These are phyloP conservation scores for Exophiala xenobiotica DNA, from an alignment of 2,329 filamentous ascomycete species.

Conservation along the genomic window DNA sequence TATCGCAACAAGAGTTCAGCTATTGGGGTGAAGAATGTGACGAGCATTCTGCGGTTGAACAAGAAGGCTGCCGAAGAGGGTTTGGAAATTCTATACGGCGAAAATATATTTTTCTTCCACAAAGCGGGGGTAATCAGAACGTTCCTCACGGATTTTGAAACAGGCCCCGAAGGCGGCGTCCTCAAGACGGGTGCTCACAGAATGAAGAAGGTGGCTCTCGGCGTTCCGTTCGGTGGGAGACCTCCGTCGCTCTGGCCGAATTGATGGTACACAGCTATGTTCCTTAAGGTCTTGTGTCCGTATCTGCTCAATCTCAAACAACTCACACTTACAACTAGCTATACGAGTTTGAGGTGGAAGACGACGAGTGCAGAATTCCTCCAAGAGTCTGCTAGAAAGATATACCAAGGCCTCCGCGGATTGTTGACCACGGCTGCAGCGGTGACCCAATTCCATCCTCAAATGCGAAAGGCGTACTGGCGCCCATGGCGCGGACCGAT, in stretches of 20 bases:
- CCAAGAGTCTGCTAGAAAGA: too few relatives aligned
- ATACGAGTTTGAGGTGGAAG: too few relatives aligned
- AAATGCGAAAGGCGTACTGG: slow-evolving; percentile 1
- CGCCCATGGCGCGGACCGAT: neutral
- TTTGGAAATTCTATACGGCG: slow-evolving; percentile 1
- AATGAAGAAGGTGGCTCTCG: too few relatives aligned
- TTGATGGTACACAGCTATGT: too few relatives aligned
- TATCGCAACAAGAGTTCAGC: too few relatives aligned
- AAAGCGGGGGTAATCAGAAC: neutral
- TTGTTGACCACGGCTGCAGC: neutral
- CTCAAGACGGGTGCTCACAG: too few relatives aligned
- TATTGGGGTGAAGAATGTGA: neutral
- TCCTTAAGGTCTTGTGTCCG: neutral
- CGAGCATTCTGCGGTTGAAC: neutral
- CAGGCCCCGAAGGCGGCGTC: too few relatives aligned
- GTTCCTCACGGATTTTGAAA: neutral
- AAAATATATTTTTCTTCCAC: slow-evolving; percentile 3
- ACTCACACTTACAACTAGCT: neutral
- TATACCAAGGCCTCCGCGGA: neutral
- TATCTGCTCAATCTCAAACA: neutral
- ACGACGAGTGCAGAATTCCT: too few relatives aligned
- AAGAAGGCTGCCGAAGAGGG: neutral
- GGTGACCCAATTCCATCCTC: neutral
- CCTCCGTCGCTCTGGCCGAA: too few relatives aligned
- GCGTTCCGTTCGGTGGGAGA: too few relatives aligned